Evolutionary conservation across 495 filamentous ascomycete species (phyloP), one percentile per base, ranked within the genome.

Genomic region (Neurospora sp.): DNA sequence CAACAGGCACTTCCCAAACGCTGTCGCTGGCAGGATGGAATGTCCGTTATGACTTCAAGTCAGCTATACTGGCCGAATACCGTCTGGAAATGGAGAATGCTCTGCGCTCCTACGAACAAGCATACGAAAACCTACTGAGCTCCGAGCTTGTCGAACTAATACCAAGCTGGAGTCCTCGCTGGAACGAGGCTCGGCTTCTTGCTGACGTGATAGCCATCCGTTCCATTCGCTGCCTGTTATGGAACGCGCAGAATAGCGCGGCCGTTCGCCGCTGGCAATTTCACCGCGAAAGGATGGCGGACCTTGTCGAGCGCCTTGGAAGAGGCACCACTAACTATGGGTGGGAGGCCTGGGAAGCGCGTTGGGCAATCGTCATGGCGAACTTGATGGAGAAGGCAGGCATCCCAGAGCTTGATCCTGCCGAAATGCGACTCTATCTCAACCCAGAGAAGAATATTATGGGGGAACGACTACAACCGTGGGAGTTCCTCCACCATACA

Each of bases 11-110:
- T 4, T 95, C 92, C 18, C 91, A 93, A 77, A 92, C 91, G 0
- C 81, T 97, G 22, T 92, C 93, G n/a, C 85, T 89, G 12, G 91
- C 93, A 71, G 93, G 92, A 5, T 98, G 94, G 94, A 93, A 91
- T 79, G 89, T 93, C 27, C 91, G 94, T 3, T 97, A 97, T 78
- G 94, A 98, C 76, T 94, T 95, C 83, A 98, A 98, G 77, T 86
- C 93, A 38, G 94, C 92, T 9, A 85, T 96, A 2, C 92, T 97
- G 77, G 93, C 94, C 40, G 94, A 97, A 78, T 97, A 93, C 74
- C 88, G 94, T 14, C 91, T 93, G 77, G 94, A 98, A 77, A 92
- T 94, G 88, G 94, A 97, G 76, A 89, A 87, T 39, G 94, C 94
- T 0, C 83, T 90, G 69, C 88, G 93, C 39, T 94, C 92, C 71